These are phyloP conservation scores for Daedalea quercina DNA, from an alignment of 768 basidiomycete genomes.

Conservation along the genomic window DNA sequence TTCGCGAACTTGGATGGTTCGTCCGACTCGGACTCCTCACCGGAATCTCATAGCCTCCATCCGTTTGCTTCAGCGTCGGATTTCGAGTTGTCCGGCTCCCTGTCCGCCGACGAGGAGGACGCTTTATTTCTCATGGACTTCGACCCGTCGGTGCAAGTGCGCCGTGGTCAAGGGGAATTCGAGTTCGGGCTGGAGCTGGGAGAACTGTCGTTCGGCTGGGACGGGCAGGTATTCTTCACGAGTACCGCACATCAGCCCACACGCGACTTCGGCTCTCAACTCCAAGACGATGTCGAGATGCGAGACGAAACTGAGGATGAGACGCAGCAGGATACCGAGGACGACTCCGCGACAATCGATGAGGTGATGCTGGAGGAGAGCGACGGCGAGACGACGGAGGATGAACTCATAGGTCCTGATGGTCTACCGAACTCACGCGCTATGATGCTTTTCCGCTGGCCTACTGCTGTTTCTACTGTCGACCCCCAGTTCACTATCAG, in stretches of 20 bases:
- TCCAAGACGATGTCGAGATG: slow-evolving; percentile 33
- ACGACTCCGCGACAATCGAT: slow-evolving; percentile 36
- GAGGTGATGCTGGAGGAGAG: slow-evolving; percentile 30
- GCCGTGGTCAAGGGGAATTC: slow-evolving; percentile 18
- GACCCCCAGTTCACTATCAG: slow-evolving; percentile 74
- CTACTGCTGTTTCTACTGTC: slow-evolving; percentile 51
- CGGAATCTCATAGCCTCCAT: slow-evolving; percentile 39
- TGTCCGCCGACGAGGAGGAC: slow-evolving; percentile 23
- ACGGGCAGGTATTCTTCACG: slow-evolving; percentile 18
- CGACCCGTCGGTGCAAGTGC: slow-evolving; percentile 19
- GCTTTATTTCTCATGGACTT: slow-evolving; percentile 23
- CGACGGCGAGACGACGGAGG: slow-evolving; percentile 77
- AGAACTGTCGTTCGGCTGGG: slow-evolving; percentile 20
- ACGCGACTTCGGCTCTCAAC: slow-evolving; percentile 19
- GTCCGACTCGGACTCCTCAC: slow-evolving; percentile 40
- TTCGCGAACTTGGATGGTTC: slow-evolving; percentile 71
- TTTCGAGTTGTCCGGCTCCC: slow-evolving; percentile 12
- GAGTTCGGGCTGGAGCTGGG: slow-evolving; percentile 22
- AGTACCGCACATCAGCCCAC: slow-evolving; percentile 5
- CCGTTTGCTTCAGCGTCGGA: slow-evolving; percentile 21
- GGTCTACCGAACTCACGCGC: slow-evolving; percentile 71
- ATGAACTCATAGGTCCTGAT: slow-evolving; percentile 73
- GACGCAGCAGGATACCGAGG: slow-evolving; percentile 27
- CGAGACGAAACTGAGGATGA: slow-evolving; percentile 49
- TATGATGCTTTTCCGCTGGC: slow-evolving; percentile 65